Conservation (phyloP, 768 basidiomycete species). For the Pholiota molesta region DNA sequence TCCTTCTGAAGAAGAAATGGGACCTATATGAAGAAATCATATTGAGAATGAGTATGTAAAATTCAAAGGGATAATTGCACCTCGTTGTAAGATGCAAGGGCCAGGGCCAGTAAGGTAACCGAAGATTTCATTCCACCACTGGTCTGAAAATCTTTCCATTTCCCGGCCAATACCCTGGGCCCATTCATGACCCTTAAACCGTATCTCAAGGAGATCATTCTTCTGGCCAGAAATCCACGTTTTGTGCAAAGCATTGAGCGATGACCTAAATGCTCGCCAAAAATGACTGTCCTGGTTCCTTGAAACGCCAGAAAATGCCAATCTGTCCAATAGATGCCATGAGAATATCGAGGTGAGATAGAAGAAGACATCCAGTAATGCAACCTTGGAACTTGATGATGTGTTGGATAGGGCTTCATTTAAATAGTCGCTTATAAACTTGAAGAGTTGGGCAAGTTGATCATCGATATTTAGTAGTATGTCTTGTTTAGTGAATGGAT, state of each 20-base stretch:
- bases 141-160: no score
- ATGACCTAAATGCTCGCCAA: background rate
- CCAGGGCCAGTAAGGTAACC: no score
- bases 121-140: no score
- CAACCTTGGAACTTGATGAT: background rate
- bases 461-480: background rate
- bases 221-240: background rate
- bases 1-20: no score
- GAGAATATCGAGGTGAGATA: background rate
- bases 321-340: background rate
- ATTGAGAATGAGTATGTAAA: no score
- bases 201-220: background rate
- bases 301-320: background rate
- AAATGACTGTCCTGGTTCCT: background rate
- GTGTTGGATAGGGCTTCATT: background rate
- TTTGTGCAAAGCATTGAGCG: background rate
- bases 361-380: background rate
- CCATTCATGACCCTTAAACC: background rate
- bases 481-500: background rate
- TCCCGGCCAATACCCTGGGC: no score
- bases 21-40: no score
- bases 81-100: no score
- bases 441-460: background rate
- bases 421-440: background rate
- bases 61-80: no score